phyloP scores from a whole-genome alignment of 2,329 filamentous ascomycete genomes.

The Pyrenophora seminiperda region DNA sequence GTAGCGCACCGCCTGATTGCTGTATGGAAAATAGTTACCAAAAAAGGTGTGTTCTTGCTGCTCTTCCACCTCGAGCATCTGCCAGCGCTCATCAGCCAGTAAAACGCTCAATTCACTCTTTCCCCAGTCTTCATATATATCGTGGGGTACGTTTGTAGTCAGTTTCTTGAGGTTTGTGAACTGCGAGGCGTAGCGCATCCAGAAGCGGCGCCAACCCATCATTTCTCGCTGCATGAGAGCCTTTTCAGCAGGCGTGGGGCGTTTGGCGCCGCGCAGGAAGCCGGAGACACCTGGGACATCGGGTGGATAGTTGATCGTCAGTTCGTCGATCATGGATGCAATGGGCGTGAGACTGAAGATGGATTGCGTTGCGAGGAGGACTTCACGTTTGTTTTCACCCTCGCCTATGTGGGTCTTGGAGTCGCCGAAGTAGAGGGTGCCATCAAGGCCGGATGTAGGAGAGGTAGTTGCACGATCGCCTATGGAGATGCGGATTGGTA shows the following conservation, averaged over 20 bases:
- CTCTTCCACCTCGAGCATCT: constrained; percentile 40
- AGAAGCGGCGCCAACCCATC: constrained; percentile 45
- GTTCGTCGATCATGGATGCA: constrained; percentile 44
- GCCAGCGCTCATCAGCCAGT: constrained; percentile 36
- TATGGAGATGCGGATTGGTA: constrained; percentile 44
- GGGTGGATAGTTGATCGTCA: constrained; percentile 43
- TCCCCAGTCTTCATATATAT: constrained; percentile 45
- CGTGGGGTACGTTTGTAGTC: constrained; percentile 36
- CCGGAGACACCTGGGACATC: constrained; percentile 41
- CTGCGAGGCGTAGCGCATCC: constrained; percentile 42
- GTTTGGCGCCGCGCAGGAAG: constrained; percentile 30
- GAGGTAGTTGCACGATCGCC: constrained; percentile 37
- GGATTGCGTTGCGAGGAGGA: constrained; percentile 40
- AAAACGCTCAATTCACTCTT: constrained; percentile 26
- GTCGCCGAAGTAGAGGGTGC: constrained; percentile 44
- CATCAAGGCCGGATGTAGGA: constrained; percentile 37
- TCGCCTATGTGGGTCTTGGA: constrained; percentile 41
- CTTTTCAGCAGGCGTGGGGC: constrained; percentile 31
- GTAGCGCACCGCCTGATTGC: constrained; percentile 18
- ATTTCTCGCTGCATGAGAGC: constrained; percentile 39
- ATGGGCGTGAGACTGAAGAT: constrained; percentile 40
- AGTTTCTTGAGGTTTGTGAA: constrained; percentile 47
- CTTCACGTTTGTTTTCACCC: constrained; percentile 30
- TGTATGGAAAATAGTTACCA: constrained; percentile 27
- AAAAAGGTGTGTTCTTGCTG: constrained; percentile 24